Conservation (phyloP, 2,329 filamentous ascomycete species). For the Colletotrichum musae region DNA sequence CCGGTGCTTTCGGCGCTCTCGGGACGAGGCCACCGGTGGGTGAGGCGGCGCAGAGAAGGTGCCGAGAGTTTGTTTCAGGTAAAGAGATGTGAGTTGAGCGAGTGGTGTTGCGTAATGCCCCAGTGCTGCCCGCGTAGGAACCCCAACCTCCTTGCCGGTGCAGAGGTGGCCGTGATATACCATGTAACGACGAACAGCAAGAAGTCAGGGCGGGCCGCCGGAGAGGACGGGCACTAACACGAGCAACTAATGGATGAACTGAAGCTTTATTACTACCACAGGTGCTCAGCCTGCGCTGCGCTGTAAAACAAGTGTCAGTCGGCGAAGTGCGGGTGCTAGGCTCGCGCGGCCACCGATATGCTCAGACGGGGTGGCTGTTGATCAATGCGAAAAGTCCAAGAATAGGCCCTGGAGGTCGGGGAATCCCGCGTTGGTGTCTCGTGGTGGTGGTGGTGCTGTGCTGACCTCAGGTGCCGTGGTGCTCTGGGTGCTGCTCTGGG, state of each 20-base stretch:
- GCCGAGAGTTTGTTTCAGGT: constrained; percentile 37
- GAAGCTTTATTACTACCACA: too few relatives aligned
- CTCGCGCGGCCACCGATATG: background rate
- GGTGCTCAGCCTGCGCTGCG: too few relatives aligned
- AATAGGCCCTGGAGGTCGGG: constrained; percentile 35
- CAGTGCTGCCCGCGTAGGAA: too few relatives aligned
- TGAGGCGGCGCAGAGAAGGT: constrained; percentile 2
- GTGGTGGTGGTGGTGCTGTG: background rate
- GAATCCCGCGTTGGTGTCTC: constrained; percentile 24
- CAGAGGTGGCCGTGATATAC: too few relatives aligned
- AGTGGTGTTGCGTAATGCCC: constrained; percentile 31
- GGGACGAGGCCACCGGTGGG: background rate
- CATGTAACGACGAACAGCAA: too few relatives aligned
- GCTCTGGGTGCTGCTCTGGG: too few relatives aligned
- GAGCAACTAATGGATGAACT: background rate
- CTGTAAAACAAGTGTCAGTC: background rate
- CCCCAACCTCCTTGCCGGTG: background rate
- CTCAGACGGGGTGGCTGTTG: constrained; percentile 28
- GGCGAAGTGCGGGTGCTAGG: background rate
- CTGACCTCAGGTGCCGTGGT: too few relatives aligned
- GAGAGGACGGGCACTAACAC: background rate
- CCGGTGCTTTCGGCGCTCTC: background rate
- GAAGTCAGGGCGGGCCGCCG: too few relatives aligned
- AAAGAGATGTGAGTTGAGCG: constrained; percentile 17
- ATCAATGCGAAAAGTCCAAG: constrained; percentile 36